Conservation (phyloP, 208 protist species). For the Wallacemonas collosoma region DNA sequence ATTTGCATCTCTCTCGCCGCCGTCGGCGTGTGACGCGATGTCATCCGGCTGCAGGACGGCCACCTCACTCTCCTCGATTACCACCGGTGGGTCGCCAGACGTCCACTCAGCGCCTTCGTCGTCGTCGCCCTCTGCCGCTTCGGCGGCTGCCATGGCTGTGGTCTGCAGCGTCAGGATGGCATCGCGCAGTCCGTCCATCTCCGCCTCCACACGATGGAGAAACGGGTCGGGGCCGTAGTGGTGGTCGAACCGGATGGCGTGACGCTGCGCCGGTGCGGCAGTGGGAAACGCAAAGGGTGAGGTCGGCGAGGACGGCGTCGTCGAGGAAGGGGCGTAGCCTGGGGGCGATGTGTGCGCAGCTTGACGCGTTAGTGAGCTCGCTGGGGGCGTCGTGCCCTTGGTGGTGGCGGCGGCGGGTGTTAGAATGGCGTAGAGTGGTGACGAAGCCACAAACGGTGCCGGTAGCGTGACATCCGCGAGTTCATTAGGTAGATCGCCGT, state of each 20-base stretch:
- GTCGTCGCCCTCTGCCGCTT: constrained; percentile 24
- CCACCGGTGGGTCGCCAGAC: constrained; percentile 9
- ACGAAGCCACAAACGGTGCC: constrained; percentile 19
- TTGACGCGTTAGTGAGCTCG: no score
- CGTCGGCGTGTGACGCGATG: background rate
- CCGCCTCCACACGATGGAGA: constrained; percentile 28
- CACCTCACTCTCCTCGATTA: constrained; percentile 47
- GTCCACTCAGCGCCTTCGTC: constrained; percentile 15
- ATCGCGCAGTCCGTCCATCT: constrained; percentile 45
- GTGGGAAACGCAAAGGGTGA: background rate
- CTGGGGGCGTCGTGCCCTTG: background rate
- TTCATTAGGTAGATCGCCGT: constrained; percentile 34
- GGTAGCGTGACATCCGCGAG: constrained; percentile 35
- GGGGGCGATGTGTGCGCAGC: no score
- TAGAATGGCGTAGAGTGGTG: constrained; percentile 5
- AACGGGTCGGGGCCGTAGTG: constrained; percentile 52
- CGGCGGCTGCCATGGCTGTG: constrained; percentile 13
- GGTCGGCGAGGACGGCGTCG: no score
- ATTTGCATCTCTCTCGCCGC: no score
- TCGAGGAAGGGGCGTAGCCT: no score
- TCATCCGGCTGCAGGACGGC: constrained; percentile 42
- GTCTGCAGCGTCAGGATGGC: constrained; percentile 41
- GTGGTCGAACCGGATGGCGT: constrained; percentile 33
- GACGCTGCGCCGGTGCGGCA: constrained; percentile 15
- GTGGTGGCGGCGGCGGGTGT: background rate